phyloP scores from a whole-genome alignment of 176 grass and related monocot species.

The Carex littledalei region DNA sequence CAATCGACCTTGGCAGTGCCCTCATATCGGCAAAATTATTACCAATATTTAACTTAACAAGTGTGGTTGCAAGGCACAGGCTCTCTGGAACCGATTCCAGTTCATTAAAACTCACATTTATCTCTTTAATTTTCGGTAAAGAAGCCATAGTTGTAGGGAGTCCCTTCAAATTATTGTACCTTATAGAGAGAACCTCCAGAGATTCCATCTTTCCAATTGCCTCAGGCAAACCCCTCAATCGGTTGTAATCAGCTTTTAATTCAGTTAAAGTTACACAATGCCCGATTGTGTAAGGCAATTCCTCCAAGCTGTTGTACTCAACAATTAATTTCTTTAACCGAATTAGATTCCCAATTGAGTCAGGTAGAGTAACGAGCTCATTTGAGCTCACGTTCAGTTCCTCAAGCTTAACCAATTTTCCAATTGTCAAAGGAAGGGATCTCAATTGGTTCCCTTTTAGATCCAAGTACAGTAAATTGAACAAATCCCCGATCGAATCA shows the following conservation, averaged over 20 bases:
- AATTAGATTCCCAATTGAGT: slow-evolving; percentile 63
- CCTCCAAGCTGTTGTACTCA: slow-evolving; percentile 81
- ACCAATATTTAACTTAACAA: slow-evolving; percentile 77
- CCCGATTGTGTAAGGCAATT: slow-evolving; percentile 89
- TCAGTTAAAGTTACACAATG: slow-evolving; percentile 70
- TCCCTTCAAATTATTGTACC: slow-evolving; percentile 86
- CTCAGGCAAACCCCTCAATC: slow-evolving; percentile 84
- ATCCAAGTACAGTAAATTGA: slow-evolving; percentile 55
- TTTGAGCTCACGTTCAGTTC: slow-evolving; percentile 84
- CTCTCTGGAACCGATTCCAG: slow-evolving; percentile 88
- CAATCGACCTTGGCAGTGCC: slow-evolving; percentile 77
- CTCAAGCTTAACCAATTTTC: slow-evolving; percentile 71
- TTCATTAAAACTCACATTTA: slow-evolving; percentile 93
- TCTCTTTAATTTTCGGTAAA: slow-evolving; percentile 81
- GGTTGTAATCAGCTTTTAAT: slow-evolving; percentile 76
- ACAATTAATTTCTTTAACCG: slow-evolving; percentile 66
- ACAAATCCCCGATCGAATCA: slow-evolving; percentile 62
- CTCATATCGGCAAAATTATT: slow-evolving; percentile 92
- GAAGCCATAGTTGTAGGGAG: slow-evolving; percentile 98
- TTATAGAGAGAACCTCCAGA: slow-evolving; percentile 75
- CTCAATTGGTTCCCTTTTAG: slow-evolving; percentile 79
- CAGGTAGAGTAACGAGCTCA: slow-evolving; percentile 57
- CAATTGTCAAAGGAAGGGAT: slow-evolving; percentile 54
- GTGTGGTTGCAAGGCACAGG: slow-evolving; percentile 86
- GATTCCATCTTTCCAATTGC: slow-evolving; percentile 83